Base-by-base conservation (phyloP, 192 early-diverging fungal species). In the Coemansia aciculifera region DNA sequence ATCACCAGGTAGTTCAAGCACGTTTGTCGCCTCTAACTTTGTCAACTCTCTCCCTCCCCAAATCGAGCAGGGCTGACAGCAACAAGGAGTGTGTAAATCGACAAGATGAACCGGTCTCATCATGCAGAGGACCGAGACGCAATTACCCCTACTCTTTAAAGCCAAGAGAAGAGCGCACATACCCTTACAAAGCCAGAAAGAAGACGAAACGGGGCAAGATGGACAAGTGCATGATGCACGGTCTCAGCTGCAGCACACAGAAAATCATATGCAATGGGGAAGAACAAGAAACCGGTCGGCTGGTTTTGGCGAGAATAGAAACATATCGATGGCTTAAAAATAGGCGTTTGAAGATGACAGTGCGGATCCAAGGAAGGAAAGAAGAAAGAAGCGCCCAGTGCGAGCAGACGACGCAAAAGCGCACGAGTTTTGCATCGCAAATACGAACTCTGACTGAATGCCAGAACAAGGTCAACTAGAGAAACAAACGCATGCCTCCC, bases 21-120 rank as follows among this genome's bases (percentile, higher is more conserved):
- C 54, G 54, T 57, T 48, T 57, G 29, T 31, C 54, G 29, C 24
- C 31, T 24, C 24, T 52, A 52, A 29, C 48, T 24, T 44, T 51
- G 48, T 24, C 48, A 51, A 51, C 51, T 52, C 54, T 54, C 52
- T 57, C 54, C 54, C 54, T 57, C 54, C 54, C 29, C 54, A 57
- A 57, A 57, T 57, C 29, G 54, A n/a, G 54, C 54, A 15, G 15
- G 54, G 13, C 54, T 15, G 29, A 2, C 54, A 5, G 54, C 29
- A 32, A 10, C 12, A 57, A 31, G 23, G 54, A 57, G 54, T 1
- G 11, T 32, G 54, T 32, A 31, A 57, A 57, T 57, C 54, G 54
- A 57, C 54, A 32, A 48, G 46, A 48, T 48, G 46, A 19, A 48
- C 46, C 19, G 21, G 46, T 19, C 46, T 48, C n/a, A 19, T 9